Percentiles rank a stretch among this genome's conserved stretches.
phyloP scores from a whole-genome alignment of 73 alveolate genomes.

The Stentor coeruleus region DNA sequence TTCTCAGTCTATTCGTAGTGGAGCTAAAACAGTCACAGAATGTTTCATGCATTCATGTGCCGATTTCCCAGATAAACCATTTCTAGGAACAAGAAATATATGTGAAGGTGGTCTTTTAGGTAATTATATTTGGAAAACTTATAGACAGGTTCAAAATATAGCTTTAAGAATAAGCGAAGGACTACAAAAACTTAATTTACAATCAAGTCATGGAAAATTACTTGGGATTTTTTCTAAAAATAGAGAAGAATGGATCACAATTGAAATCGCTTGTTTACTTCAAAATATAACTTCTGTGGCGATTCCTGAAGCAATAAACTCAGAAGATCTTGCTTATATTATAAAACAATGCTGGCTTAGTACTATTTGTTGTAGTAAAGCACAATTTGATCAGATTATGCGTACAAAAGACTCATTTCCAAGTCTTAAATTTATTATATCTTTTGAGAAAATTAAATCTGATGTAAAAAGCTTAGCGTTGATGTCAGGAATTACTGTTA shows the following conservation, averaged over 20 bases:
- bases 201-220: conserved; percentile 49
- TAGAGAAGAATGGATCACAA: conserved; percentile 77
- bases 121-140: not conserved
- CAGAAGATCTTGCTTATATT: conserved; percentile 26
- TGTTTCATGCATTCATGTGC: not conserved
- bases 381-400: not conserved
- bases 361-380: not conserved
- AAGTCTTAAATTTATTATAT: too few species aligned
- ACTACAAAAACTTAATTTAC: too few species aligned
- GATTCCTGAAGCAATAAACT: conserved; percentile 85
- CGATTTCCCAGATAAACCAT: not conserved
- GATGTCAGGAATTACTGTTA: too few species aligned
- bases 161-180: conserved; percentile 40
- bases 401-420: not conserved
- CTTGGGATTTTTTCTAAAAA: conserved; percentile 73
- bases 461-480: too few species aligned
- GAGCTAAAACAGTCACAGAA: not conserved
- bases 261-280: conserved; percentile 53
- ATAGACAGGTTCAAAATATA: conserved; percentile 28
- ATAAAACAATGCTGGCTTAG: not conserved
- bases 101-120: not conserved
- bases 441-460: too few species aligned
- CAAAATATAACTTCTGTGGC: conserved; percentile 71
- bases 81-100: not conserved
- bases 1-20: too few species aligned